Conservation (phyloP, 345 rosid genomes). For the Mangifera indica region DNA sequence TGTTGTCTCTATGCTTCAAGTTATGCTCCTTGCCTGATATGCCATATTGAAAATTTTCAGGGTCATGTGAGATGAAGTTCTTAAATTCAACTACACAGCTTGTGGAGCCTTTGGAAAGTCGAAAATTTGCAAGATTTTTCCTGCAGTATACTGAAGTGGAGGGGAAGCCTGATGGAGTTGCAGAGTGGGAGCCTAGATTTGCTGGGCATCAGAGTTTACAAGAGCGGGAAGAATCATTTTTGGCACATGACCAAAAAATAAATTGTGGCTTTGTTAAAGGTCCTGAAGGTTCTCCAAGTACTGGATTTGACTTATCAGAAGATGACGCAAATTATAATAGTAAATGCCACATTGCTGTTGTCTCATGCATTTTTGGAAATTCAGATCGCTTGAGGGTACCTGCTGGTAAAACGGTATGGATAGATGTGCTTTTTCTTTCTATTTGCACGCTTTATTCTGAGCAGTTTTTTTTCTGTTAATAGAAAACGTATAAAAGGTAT, state of each 20-base stretch:
- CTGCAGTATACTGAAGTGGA: slow-evolving; percentile 71
- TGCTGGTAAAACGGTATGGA: slow-evolving; percentile 65
- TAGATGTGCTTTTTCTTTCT: background rate
- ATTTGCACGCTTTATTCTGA: background rate
- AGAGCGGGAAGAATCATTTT: slow-evolving; percentile 73
- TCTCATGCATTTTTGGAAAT: slow-evolving; percentile 95
- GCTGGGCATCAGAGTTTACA: slow-evolving; percentile 88
- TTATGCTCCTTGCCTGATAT: slow-evolving; percentile 6
- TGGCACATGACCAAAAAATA: slow-evolving; percentile 69
- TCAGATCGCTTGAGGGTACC: slow-evolving; percentile 92
- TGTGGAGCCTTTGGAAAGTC: slow-evolving; percentile 83
- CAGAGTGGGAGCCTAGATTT: slow-evolving; percentile 81
- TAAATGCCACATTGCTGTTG: slow-evolving; percentile 91
- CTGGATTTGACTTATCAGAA: slow-evolving; percentile 94
- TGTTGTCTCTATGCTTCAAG: slow-evolving; percentile 9
- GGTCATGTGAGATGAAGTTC: slow-evolving; percentile 83
- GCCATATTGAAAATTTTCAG: slow-evolving; percentile 35
- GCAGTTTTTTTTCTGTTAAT: background rate
- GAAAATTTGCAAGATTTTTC: slow-evolving; percentile 80
- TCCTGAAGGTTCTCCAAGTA: slow-evolving; percentile 72
- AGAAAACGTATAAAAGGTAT: background rate
- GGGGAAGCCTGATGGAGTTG: slow-evolving; percentile 56
- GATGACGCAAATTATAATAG: slow-evolving; percentile 83
- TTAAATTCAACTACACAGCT: slow-evolving; percentile 70
- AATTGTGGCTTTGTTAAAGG: slow-evolving; percentile 91